Evolutionary conservation across 2,329 filamentous ascomycete species (phyloP), one percentile per base, ranked within the genome.

Genomic region (Colletotrichum musae): DNA sequence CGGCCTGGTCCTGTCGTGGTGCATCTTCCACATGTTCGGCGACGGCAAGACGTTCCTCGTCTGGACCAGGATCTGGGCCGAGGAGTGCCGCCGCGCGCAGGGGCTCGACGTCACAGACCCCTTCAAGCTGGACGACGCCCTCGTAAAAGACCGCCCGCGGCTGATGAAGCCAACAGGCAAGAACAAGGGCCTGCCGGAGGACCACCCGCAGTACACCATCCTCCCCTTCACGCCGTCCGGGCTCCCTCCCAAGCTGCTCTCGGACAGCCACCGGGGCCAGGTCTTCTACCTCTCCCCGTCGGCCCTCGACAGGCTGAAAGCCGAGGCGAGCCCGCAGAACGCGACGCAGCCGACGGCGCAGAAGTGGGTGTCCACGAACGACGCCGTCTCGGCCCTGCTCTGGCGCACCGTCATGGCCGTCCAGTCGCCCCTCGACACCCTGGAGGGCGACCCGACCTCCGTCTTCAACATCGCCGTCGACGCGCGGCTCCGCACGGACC

Each of bases 191-290:
- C 28, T 16, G 4, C 39, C 39, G 4, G 64, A 60, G 28, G 57
- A 61, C 43, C 64, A 67, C 39, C 64, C 64, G 28, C 54, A 67
- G 43, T 67, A 67, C 13, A 67, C 47, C 6, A 50, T 67, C n/a
- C 51, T 67, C n/a, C 64, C 64, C 6, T 61, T 57, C 15, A 60
- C 58, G 26, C 64, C 64, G 4, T 28, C 57, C 7, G 64, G 57
- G 6, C 50, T 56, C 36, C 50, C 57, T 13, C 58, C 64, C 1
- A 60, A 60, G 6, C 53, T 61, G 26, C 47, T 61, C 50, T 54
- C 57, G 7, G 32, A 50, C 16, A 43, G 45, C 26, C 50, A 60
- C 51, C 52, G 51, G 2, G 41, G 50, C 6, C 64, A 54, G n/a
- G 50, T 61, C 45, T 67, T 67, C 21, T 67, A 67, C 41, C 53